Conservation (phyloP, 768 basidiomycete species). For the Mycena maculata region DNA sequence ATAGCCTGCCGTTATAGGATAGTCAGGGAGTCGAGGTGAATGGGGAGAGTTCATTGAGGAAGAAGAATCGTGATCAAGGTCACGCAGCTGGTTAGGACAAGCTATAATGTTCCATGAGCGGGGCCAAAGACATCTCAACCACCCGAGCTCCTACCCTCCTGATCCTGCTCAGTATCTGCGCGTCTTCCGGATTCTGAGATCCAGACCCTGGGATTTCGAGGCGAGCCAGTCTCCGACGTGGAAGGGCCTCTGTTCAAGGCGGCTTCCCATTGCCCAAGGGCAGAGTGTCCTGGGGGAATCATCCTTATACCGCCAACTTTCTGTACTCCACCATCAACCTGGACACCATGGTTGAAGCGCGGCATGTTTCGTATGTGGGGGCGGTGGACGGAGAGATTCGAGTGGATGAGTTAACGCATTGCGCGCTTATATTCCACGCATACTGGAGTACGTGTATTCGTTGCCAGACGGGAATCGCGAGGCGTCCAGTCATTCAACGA, state of each 20-base stretch:
- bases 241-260: not conserved
- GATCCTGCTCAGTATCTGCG: too few species aligned
- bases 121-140: too few species aligned
- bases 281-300: not conserved
- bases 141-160: too few species aligned
- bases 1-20: not conserved
- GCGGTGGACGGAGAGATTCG: not conserved
- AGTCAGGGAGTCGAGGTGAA: not conserved
- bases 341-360: slow-evolving; percentile 12
- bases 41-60: not conserved
- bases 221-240: not conserved
- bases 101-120: too few species aligned
- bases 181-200: too few species aligned
- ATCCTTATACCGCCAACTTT: not conserved
- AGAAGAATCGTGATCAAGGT: not conserved
- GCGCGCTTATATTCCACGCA: slow-evolving; percentile 23
- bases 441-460: slow-evolving; percentile 29
- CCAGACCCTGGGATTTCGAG: not conserved
- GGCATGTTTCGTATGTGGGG: slow-evolving; percentile 12
- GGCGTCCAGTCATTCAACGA: slow-evolving; percentile 19
- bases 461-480: slow-evolving; percentile 27
- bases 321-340: not conserved
- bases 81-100: not conserved
- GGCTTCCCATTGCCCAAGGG: not conserved
- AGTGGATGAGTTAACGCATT: not conserved